Evolutionary conservation across 2,329 filamentous ascomycete species (phyloP).

Genomic region (Exophiala lecanii-corni): DNA sequence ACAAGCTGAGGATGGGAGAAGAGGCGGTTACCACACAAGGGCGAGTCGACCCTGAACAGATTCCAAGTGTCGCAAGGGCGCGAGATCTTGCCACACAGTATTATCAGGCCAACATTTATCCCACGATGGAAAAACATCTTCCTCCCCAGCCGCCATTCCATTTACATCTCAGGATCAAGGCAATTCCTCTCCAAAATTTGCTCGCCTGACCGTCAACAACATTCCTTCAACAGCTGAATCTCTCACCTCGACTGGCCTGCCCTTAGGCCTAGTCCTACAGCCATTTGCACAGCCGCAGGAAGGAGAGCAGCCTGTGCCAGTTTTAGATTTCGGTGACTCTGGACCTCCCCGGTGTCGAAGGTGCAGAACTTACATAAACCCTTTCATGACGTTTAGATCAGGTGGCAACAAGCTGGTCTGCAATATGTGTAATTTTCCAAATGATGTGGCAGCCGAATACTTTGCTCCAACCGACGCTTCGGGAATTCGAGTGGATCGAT

Average conservation of each 20-base stretch:
- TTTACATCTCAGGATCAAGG: constrained; percentile 95
- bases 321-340: constrained; percentile 87
- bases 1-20: constrained; percentile 38
- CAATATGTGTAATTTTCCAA: constrained; percentile 96
- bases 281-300: constrained; percentile 77
- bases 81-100: constrained; percentile 77
- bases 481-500: constrained; percentile 79
- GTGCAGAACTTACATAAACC: constrained; percentile 96
- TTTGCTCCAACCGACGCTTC: constrained; percentile 86
- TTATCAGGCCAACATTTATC: constrained; percentile 83
- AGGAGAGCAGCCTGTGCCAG: constrained; percentile 81
- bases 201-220: constrained; percentile 86
- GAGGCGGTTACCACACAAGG: constrained; percentile 62
- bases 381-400: constrained; percentile 94
- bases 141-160: constrained; percentile 84
- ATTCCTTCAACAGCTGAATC: constrained; percentile 81
- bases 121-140: constrained; percentile 90
- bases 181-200: constrained; percentile 91
- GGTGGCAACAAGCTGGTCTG: constrained; percentile 96
- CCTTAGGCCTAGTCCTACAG: constrained; percentile 82
- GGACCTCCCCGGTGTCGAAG: constrained; percentile 88
- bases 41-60: constrained; percentile 82
- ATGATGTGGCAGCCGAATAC: constrained; percentile 88
- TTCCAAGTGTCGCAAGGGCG: constrained; percentile 82
- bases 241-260: constrained; percentile 72